phyloP scores from a whole-genome alignment of 495 filamentous ascomycete species.

The Penicillium flavigenum region DNA sequence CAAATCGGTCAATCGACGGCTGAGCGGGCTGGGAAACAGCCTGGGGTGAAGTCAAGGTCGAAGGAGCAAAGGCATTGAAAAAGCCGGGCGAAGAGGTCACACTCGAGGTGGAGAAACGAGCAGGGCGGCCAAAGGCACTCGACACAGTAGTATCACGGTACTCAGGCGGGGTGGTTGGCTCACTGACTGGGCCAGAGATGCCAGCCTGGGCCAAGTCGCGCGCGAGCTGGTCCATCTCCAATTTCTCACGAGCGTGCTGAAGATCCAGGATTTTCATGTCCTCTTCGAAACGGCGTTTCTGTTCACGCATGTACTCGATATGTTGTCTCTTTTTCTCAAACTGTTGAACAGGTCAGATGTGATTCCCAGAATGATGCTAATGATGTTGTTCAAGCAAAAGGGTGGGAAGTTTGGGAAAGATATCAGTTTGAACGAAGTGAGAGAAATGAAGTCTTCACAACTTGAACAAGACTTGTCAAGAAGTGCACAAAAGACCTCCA shows the following conservation, averaged over 20 bases:
- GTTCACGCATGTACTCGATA: slow-evolving; percentile 80
- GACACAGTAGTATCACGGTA: slow-evolving; percentile 76
- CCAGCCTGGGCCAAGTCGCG: slow-evolving; percentile 66
- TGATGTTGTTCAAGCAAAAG: background rate
- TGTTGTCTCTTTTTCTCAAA: slow-evolving; percentile 90
- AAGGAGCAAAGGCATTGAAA: slow-evolving; percentile 70
- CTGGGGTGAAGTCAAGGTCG: slow-evolving; percentile 65
- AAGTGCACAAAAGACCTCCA: background rate
- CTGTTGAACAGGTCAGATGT: slow-evolving; percentile 48
- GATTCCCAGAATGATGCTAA: background rate
- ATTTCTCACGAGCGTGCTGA: slow-evolving; percentile 74
- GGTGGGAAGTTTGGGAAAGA: background rate
- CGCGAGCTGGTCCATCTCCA: slow-evolving; percentile 77
- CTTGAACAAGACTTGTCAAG: background rate
- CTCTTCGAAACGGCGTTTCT: slow-evolving; percentile 79
- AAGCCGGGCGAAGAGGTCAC: slow-evolving; percentile 76
- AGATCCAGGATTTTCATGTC: slow-evolving; percentile 84
- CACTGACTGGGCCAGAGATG: slow-evolving; percentile 73
- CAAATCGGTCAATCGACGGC: slow-evolving; percentile 45
- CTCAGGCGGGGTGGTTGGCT: slow-evolving; percentile 97
- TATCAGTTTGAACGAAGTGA: slow-evolving; percentile 2
- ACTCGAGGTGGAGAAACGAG: slow-evolving; percentile 80
- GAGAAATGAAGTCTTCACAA: background rate
- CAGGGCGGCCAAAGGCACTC: slow-evolving; percentile 69
- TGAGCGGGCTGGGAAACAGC: slow-evolving; percentile 27